A percentile compares a stretch with the other conserved stretches of the same genome.
phyloP scores from a whole-genome alignment of 2,329 filamentous ascomycete species.

The Colletotrichum sp. region DNA sequence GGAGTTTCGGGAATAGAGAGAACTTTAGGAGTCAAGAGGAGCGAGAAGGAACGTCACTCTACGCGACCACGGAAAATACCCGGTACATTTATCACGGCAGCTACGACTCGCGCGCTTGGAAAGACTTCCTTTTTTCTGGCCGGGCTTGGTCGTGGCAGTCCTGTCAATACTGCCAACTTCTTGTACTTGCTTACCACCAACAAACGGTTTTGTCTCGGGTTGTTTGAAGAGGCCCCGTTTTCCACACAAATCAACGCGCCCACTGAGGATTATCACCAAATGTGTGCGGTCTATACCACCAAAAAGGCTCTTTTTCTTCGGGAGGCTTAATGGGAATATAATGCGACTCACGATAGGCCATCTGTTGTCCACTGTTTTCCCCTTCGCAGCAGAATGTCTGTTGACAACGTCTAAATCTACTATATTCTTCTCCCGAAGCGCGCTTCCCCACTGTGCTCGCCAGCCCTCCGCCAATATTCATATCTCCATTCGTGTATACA shows the following conservation, averaged over 20 bases:
- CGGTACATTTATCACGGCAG: constrained; percentile 31
- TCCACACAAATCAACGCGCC: constrained; percentile 18
- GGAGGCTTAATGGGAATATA: constrained; percentile 19
- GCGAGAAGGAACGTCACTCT: constrained; percentile 28
- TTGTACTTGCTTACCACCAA: constrained; percentile 46
- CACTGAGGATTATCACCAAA: constrained; percentile 31
- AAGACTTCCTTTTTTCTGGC: constrained; percentile 26
- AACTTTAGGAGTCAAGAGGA: constrained; percentile 27
- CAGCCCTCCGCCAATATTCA: neutral
- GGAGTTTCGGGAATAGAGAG: constrained; percentile 27
- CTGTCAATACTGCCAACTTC: constrained; percentile 34
- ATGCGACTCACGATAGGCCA: constrained; percentile 23
- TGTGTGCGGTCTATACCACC: constrained; percentile 23
- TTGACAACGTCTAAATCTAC: constrained; percentile 4
- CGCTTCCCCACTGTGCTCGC: neutral
- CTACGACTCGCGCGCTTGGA: constrained; percentile 36
- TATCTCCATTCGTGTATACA: neutral
- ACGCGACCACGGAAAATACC: constrained; percentile 31
- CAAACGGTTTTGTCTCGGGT: constrained; percentile 25
- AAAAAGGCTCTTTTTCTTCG: neutral
- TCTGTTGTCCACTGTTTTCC: neutral
- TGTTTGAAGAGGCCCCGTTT: neutral
- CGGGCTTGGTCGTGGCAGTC: constrained; percentile 31
- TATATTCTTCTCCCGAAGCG: constrained; percentile 32
- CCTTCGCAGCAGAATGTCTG: neutral